Evolutionary conservation across 108 stramenopile species (phyloP).

Genomic region (Pelagomonas calceolata): DNA sequence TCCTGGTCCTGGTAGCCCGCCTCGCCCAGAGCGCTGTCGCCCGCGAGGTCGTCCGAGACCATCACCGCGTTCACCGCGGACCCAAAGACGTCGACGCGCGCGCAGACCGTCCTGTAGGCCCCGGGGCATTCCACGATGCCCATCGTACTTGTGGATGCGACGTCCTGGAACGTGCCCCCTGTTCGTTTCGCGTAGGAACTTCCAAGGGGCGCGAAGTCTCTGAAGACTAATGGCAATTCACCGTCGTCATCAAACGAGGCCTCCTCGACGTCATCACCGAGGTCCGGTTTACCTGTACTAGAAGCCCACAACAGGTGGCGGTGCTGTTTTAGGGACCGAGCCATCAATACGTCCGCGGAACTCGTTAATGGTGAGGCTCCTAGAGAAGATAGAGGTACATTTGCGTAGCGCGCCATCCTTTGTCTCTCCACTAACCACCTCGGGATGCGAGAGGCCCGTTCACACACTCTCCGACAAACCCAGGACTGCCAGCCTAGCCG

Average conservation of each 20-base stretch:
- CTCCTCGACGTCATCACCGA: slow-evolving; percentile 50
- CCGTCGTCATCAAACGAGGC: slow-evolving; percentile 11
- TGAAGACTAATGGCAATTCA: slow-evolving; percentile 10
- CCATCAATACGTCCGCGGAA: slow-evolving; percentile 68
- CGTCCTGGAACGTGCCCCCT: slow-evolving; percentile 32
- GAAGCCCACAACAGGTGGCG: slow-evolving; percentile 89
- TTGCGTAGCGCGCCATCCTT: slow-evolving; percentile 61
- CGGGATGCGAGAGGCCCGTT: slow-evolving; percentile 65
- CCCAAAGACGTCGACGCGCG: slow-evolving; percentile 81
- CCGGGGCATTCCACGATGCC: slow-evolving; percentile 36
- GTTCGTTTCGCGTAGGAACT: slow-evolving; percentile 24
- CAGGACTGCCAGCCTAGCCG: slow-evolving; percentile 80
- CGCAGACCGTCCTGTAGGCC: slow-evolving; percentile 77
- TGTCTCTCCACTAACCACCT: slow-evolving; percentile 73
- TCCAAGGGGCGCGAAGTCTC: slow-evolving; percentile 31
- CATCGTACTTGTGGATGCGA: not conserved
- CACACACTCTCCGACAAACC: slow-evolving; percentile 61
- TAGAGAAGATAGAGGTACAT: slow-evolving; percentile 83
- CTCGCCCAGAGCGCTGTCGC: slow-evolving; percentile 18
- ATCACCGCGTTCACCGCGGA: slow-evolving; percentile 79
- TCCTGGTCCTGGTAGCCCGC: slow-evolving; percentile 27
- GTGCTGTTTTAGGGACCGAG: slow-evolving; percentile 59
- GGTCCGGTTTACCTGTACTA: slow-evolving; percentile 59
- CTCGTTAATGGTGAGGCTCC: slow-evolving; percentile 58
- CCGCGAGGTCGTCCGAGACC: slow-evolving; percentile 31